These are phyloP conservation scores for Pisolithus marmoratus DNA, from an alignment of 768 basidiomycete species.

Conservation along the genomic window DNA sequence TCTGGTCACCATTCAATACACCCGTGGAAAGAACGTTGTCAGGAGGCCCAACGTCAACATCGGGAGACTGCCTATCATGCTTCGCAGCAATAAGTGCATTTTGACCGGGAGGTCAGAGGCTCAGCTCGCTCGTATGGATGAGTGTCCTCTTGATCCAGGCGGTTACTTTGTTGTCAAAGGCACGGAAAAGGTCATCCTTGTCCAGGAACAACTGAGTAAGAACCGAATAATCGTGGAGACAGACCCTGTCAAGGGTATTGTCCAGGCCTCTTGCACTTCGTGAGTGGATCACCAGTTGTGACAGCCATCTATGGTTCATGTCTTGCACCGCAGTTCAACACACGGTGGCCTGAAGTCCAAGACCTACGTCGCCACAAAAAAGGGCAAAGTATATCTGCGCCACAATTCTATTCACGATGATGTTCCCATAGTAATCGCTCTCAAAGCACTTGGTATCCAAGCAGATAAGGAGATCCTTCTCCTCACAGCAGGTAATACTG, in stretches of 20 bases:
- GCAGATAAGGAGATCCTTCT: slow-evolving; percentile 97
- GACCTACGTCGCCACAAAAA: slow-evolving; percentile 95
- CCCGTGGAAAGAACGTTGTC: slow-evolving; percentile 85
- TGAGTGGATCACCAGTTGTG: slow-evolving; percentile 35
- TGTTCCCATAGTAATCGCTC: slow-evolving; percentile 91
- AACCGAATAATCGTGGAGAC: slow-evolving; percentile 98
- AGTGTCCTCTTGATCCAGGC: slow-evolving; percentile 98
- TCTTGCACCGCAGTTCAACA: slow-evolving; percentile 49
- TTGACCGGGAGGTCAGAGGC: slow-evolving; percentile 71
- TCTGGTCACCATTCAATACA: slow-evolving; percentile 91
- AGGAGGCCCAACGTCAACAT: slow-evolving; percentile 78
- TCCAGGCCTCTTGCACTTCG: slow-evolving; percentile 96
- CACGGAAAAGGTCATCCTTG: slow-evolving; percentile 98
- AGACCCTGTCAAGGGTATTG: slow-evolving; percentile 81
- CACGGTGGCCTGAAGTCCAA: slow-evolving; percentile 91
- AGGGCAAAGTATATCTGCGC: slow-evolving; percentile 89
- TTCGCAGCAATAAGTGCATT: slow-evolving; percentile 92
- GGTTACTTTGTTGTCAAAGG: slow-evolving; percentile 99
- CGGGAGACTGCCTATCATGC: slow-evolving; percentile 93
- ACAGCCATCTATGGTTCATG: slow-evolving; percentile 6
- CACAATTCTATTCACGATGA: slow-evolving; percentile 98
- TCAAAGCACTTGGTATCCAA: slow-evolving; percentile 94
- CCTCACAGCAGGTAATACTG: slow-evolving; percentile 87
- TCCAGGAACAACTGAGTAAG: slow-evolving; percentile 98
- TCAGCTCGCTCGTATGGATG: slow-evolving; percentile 89